Conservation (phyloP, 2,329 filamentous ascomycete species). For the Didymella segeticola region DNA sequence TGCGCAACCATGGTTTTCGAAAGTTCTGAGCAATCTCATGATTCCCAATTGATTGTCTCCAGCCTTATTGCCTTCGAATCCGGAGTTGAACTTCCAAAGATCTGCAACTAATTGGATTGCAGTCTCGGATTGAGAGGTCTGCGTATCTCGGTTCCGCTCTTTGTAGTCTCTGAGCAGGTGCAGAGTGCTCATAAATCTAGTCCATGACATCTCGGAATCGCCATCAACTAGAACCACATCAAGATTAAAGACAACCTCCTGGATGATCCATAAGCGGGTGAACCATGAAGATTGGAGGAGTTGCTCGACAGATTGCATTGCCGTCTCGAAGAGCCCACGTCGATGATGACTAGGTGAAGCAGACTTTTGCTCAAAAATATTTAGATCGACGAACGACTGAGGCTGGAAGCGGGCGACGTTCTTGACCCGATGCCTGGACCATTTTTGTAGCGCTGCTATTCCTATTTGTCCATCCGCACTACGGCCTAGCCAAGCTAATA, state of each 20-base stretch:
- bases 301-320: no score
- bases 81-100: background rate
- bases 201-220: background rate
- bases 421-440: no score
- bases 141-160: no score
- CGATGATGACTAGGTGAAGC: no score
- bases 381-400: no score
- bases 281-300: background rate
- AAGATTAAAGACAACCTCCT: background rate
- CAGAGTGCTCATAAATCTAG: background rate
- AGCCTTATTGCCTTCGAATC: background rate
- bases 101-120: no score
- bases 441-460: no score
- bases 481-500: background rate
- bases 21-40: background rate
- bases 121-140: no score
- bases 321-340: no score
- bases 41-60: background rate
- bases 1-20: background rate
- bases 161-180: background rate
- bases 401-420: no score
- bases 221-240: background rate
- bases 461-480: no score
- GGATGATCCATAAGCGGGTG: background rate
- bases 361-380: no score